Base-by-base conservation (phyloP, 257 asterid species). In the Fraxinus excelsior region DNA sequence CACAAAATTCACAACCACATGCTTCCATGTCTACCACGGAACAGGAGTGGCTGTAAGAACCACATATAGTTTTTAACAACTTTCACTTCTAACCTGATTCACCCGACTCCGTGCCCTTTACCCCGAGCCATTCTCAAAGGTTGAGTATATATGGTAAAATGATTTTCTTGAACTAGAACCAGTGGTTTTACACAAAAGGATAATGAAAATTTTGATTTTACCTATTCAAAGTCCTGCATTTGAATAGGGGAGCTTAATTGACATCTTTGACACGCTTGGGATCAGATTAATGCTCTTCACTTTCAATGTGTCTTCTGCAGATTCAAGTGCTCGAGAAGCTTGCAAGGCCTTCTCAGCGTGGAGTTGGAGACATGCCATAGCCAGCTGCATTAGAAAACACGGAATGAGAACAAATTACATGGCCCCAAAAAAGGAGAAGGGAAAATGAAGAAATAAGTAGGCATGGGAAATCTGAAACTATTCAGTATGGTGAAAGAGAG, bases 271-370 rank as follows among this genome's bases (percentile, higher is more conserved):
- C 19, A 76, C 49, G 70, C 51, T 81, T 69, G 93, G 86, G 56
- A 85, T 86, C 78, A 91, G 83, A 76, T 81, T 82, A 80, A 85
- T 77, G 80, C 69, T 79, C 60, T 81, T 82, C 18, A 79, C 78
- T 40, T 78, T 74, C 7, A 73, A 64, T 42, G 81, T 53, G 76
- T 71, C 84, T 7, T 82, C 83, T 8, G 88, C 65, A 18, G 85
- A 84, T 79, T 90, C 96, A 16, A 93, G 88, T 12, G 94, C 94
- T 75, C 99, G 91, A 73, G 97, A 91, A 73, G 96, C 91, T 84
- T 90, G 97, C 74, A 96, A 86, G 56, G 90, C 96, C 97, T 93
- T 89, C 88, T 91, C 99, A 19, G 97, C 86, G 74, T 96, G 98
- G 72, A 89, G 94, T 84, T 96, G 97, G 79, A 93, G 90, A 79